Percentiles rank a stretch among this genome's conserved stretches.
These are phyloP conservation scores for Collybiopsis confluens DNA, from an alignment of 768 basidiomycete genomes.

Conservation along the genomic window DNA sequence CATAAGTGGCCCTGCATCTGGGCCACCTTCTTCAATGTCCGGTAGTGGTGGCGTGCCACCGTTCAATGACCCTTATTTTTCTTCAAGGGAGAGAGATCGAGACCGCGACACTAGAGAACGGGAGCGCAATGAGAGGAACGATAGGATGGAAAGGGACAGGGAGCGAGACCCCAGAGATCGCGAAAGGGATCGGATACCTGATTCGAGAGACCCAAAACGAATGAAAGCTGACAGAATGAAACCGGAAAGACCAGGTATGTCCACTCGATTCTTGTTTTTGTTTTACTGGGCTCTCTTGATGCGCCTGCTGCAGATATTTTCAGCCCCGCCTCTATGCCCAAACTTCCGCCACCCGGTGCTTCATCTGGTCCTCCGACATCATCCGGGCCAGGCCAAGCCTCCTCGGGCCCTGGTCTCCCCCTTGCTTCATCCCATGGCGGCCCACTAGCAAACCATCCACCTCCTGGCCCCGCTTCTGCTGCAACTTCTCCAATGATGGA, in stretches of 20 bases:
- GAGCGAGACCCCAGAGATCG: slow-evolving; percentile 28
- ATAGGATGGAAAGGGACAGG: slow-evolving; percentile 17
- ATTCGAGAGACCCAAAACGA: slow-evolving; percentile 37
- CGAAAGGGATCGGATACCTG: slow-evolving; percentile 29
- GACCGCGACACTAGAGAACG: slow-evolving; percentile 1
- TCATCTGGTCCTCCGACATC: slow-evolving; percentile 18
- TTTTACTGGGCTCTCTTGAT: not conserved
- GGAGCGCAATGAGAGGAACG: slow-evolving; percentile 9
- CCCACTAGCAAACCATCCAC: slow-evolving; percentile 11
- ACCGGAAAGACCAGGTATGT: slow-evolving; percentile 20
- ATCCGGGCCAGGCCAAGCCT: slow-evolving; percentile 20
- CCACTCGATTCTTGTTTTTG: not conserved
- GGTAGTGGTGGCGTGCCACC: slow-evolving; percentile 17
- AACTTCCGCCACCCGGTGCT: slow-evolving; percentile 30
- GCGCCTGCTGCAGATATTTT: not conserved
- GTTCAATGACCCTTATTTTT: slow-evolving; percentile 19
- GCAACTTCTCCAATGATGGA: slow-evolving; percentile 20
- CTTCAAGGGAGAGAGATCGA: slow-evolving; percentile 8
- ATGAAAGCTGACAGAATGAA: slow-evolving; percentile 46
- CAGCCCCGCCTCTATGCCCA: slow-evolving; percentile 33
- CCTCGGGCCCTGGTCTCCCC: slow-evolving; percentile 32
- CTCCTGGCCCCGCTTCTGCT: slow-evolving; percentile 22
- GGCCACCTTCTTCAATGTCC: slow-evolving; percentile 22
- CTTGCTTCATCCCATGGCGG: slow-evolving; percentile 22
- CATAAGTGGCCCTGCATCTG: slow-evolving; percentile 10